Evolutionary conservation across 306 rosid species (phyloP).

Genomic region (Albizia julibrissin): DNA sequence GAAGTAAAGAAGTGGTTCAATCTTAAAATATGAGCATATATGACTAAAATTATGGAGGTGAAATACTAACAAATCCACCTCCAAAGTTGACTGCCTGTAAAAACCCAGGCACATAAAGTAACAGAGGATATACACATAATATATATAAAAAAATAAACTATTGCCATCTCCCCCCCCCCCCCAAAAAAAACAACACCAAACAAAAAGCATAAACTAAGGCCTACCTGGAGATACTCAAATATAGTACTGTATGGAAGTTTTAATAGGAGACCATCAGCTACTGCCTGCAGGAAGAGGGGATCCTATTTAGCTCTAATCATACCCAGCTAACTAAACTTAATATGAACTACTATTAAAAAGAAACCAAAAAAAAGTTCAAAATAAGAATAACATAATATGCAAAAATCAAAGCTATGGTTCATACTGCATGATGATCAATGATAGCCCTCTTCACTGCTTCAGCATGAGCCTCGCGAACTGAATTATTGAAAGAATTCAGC

Average conservation of each 20-base stretch:
- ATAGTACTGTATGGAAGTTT: slow-evolving; percentile 85
- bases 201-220: slow-evolving; percentile 14
- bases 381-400: slow-evolving; percentile 7
- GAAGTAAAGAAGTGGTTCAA: slow-evolving; percentile 19
- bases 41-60: slow-evolving; percentile 1
- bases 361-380: slow-evolving; percentile 7
- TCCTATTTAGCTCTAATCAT: slow-evolving; percentile 16
- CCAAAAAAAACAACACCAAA: too few species aligned
- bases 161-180: too few species aligned
- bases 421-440: slow-evolving; percentile 70
- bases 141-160: background rate
- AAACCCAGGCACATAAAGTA: background rate
- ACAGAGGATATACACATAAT: background rate
- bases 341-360: background rate
- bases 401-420: slow-evolving; percentile 36
- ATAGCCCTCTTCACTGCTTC: slow-evolving; percentile 77
- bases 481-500: slow-evolving; percentile 42
- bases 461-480: slow-evolving; percentile 65
- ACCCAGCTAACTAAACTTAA: slow-evolving; percentile 24
- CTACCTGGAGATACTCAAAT: slow-evolving; percentile 97
- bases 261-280: slow-evolving; percentile 58
- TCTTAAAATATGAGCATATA: slow-evolving; percentile 13
- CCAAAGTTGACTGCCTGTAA: background rate
- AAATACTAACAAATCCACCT: slow-evolving; percentile 10
- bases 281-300: slow-evolving; percentile 62